Conservation (phyloP, 2,329 filamentous ascomycete genomes). For the Diaporthe citri region DNA sequence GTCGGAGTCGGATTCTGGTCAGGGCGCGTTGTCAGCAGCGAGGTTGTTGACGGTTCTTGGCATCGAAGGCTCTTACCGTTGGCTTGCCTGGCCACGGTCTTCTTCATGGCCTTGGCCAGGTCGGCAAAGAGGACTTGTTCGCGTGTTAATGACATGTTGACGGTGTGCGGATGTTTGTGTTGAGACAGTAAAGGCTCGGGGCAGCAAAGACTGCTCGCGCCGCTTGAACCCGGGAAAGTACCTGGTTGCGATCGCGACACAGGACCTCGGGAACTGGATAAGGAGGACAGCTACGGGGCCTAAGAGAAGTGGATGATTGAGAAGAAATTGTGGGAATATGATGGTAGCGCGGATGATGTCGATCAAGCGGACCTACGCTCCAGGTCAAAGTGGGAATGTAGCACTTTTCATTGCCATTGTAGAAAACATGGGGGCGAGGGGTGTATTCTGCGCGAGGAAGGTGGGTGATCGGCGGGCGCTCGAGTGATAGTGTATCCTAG, state of each 20-base stretch:
- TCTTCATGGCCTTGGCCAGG: constrained; percentile 77
- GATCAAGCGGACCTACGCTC: neutral
- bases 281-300: neutral
- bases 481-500: neutral
- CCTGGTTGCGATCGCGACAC: constrained; percentile 2
- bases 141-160: constrained; percentile 58
- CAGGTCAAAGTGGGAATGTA: constrained; percentile 2
- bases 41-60: constrained; percentile 28
- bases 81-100: constrained; percentile 73
- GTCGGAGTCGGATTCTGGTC: constrained; percentile 82
- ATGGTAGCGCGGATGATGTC: neutral
- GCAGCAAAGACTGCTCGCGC: neutral
- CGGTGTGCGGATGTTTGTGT: neutral
- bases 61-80: constrained; percentile 62
- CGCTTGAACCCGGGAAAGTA: neutral
- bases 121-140: constrained; percentile 75
- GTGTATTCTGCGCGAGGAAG: constrained; percentile 8
- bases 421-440: neutral
- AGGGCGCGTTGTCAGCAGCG: constrained; percentile 40
- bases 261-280: neutral
- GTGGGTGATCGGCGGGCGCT: constrained; percentile 15
- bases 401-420: constrained; percentile 2
- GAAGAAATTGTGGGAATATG: neutral
- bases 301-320: neutral
- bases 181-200: neutral